A percentile compares a stretch with the other conserved stretches of the same genome.
Conservation (phyloP, 257 asterid genomes). For the Plectranthus barbatus region DNA sequence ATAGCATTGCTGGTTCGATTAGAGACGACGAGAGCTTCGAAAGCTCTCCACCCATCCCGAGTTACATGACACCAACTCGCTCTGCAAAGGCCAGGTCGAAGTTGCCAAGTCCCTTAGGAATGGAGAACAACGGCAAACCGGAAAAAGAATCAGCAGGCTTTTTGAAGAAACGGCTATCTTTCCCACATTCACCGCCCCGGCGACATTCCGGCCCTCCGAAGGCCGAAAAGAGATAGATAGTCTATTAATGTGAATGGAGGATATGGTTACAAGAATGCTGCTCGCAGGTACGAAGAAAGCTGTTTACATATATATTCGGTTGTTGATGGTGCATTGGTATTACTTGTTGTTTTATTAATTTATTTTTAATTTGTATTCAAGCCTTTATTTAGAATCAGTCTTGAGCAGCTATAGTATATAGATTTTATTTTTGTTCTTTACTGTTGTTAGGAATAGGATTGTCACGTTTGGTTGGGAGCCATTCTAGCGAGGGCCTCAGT, state of each 20-base stretch:
- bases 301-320: constrained; percentile 3
- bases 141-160: constrained; percentile 36
- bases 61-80: constrained; percentile 78
- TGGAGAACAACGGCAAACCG: constrained; percentile 33
- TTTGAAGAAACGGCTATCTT: constrained; percentile 67
- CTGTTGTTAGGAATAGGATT: not conserved
- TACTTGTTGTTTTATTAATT: constrained; percentile 22
- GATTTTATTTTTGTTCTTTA: constrained; percentile 6
- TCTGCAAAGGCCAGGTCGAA: constrained; percentile 72
- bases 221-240: constrained; percentile 28
- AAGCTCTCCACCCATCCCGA: constrained; percentile 62
- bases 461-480: constrained; percentile 2
- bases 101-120: constrained; percentile 47
- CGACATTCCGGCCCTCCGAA: constrained; percentile 58
- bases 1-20: constrained; percentile 61
- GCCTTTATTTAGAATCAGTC: constrained; percentile 15
- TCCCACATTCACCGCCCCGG: constrained; percentile 69
- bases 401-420: constrained; percentile 9
- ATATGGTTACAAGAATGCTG: not conserved
- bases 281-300: not conserved
- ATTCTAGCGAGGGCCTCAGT: not conserved
- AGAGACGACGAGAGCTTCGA: constrained; percentile 87
- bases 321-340: constrained; percentile 8
- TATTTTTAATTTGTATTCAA: not conserved
- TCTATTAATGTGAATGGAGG: constrained; percentile 32